These are phyloP conservation scores for Pulchroboletus neoregius DNA, from an alignment of 1,284 basidiomycete species.

Conservation along the genomic window DNA sequence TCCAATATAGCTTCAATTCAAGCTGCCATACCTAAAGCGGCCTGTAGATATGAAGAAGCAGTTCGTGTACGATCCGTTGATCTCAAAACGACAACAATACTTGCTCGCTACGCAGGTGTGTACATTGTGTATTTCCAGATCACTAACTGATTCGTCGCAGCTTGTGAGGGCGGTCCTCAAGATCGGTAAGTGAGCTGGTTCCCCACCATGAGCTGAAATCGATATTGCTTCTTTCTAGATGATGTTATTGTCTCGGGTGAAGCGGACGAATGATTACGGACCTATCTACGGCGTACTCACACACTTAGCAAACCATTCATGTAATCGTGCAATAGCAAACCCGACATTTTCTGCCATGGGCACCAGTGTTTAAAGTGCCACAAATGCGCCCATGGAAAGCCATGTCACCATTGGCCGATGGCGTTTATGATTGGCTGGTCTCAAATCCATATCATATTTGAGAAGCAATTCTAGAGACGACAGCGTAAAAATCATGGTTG, in stretches of 20 bases:
- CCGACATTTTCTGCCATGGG: constrained; percentile 13
- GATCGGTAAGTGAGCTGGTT: constrained; percentile 25
- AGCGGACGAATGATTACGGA: constrained; percentile 25
- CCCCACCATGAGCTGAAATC: not conserved
- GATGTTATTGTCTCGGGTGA: constrained; percentile 33
- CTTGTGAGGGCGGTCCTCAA: constrained; percentile 34
- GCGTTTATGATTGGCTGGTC: no score
- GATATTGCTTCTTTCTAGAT: constrained; percentile 19
- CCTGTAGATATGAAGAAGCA: constrained; percentile 92
- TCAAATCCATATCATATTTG: no score
- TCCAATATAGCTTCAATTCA: constrained; percentile 7
- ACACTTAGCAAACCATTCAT: constrained; percentile 21
- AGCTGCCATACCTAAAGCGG: constrained; percentile 1
- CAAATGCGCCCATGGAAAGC: no score
- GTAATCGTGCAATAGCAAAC: constrained; percentile 24
- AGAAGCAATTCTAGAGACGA: no score
- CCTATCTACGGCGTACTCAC: constrained; percentile 13
- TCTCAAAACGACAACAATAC: constrained; percentile 97
- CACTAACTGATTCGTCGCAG: constrained; percentile 14
- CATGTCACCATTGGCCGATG: no score
- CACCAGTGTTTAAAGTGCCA: no score
- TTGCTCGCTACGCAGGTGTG: constrained; percentile 92
- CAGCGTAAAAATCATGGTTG: no score
- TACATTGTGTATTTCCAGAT: constrained; percentile 1
- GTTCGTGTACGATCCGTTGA: constrained; percentile 95